Percentiles rank a stretch among this genome's conserved stretches.
These are phyloP conservation scores for Lactarius hatsudake DNA, from an alignment of 768 basidiomycete genomes.

Conservation along the genomic window DNA sequence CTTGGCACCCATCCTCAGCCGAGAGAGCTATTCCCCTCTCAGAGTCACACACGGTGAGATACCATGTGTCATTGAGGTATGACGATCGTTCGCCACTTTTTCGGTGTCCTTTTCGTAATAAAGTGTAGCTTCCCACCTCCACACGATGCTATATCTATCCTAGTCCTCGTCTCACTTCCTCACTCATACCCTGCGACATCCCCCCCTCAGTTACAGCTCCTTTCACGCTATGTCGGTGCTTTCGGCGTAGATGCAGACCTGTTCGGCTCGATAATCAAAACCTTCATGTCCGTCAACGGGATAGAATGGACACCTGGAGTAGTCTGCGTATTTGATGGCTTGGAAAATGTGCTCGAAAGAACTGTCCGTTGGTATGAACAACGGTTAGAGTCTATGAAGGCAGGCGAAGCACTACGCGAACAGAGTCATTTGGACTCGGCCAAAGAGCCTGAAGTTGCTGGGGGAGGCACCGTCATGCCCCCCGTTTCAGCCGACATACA, in stretches of 20 bases:
- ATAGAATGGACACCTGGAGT: constrained; percentile 73
- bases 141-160: constrained; percentile 34
- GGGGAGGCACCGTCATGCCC: not conserved
- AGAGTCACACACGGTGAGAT: constrained; percentile 49
- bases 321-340: constrained; percentile 85
- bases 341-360: constrained; percentile 69
- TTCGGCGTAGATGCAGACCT: constrained; percentile 71
- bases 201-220: constrained; percentile 79
- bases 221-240: constrained; percentile 79
- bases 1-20: constrained; percentile 47
- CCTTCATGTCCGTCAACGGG: constrained; percentile 73
- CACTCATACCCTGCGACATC: constrained; percentile 59
- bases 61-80: constrained; percentile 64
- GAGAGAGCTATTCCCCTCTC: constrained; percentile 13
- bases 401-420: constrained; percentile 53
- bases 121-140: constrained; percentile 48
- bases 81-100: constrained; percentile 29
- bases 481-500: not conserved
- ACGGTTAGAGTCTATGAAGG: constrained; percentile 54
- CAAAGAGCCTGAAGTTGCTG: not conserved
- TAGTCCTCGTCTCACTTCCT: constrained; percentile 44
- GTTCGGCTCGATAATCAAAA: constrained; percentile 75
- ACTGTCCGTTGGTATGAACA: constrained; percentile 71
- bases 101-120: constrained; percentile 7
- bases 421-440: constrained; percentile 35